These are phyloP conservation scores for Vanderwaltozyma polyspora DNA, from an alignment of 805 yeast genomes.

Conservation along the genomic window DNA sequence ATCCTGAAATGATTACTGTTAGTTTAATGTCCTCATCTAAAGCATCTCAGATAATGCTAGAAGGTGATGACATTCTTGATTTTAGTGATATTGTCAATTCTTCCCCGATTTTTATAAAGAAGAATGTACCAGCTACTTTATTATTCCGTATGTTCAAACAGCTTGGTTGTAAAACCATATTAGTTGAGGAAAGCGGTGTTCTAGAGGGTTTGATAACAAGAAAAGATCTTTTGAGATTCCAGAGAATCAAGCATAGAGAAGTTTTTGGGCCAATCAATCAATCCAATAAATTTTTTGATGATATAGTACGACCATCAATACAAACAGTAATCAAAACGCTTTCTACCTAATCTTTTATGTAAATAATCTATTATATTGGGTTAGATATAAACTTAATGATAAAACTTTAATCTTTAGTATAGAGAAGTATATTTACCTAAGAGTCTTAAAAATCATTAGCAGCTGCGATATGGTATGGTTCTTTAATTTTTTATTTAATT, in stretches of 20 bases:
- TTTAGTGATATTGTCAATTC: constrained; percentile 28
- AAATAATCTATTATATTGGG: no score
- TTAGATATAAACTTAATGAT: no score
- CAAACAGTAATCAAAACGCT: constrained; percentile 10
- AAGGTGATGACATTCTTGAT: neutral
- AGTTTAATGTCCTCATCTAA: neutral
- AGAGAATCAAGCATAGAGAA: constrained; percentile 27
- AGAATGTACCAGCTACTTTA: constrained; percentile 45
- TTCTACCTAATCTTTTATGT: no score
- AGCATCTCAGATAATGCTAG: no score
- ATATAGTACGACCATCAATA: constrained; percentile 15
- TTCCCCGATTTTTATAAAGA: constrained; percentile 52
- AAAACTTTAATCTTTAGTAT: no score
- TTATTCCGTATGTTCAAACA: constrained; percentile 60
- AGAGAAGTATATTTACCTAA: no score
- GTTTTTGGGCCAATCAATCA: constrained; percentile 19
- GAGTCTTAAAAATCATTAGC: no score
- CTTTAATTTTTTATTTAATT: no score
- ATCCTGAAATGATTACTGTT: constrained; percentile 16
- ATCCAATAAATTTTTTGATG: constrained; percentile 15
- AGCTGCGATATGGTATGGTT: no score
- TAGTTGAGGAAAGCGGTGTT: constrained; percentile 51
- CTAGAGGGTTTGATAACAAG: constrained; percentile 71
- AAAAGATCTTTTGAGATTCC: constrained; percentile 69
- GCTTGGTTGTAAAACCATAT: constrained; percentile 67